phyloP scores from a whole-genome alignment of 139 green algal genomes.

The Coelastrella sp. region DNA sequence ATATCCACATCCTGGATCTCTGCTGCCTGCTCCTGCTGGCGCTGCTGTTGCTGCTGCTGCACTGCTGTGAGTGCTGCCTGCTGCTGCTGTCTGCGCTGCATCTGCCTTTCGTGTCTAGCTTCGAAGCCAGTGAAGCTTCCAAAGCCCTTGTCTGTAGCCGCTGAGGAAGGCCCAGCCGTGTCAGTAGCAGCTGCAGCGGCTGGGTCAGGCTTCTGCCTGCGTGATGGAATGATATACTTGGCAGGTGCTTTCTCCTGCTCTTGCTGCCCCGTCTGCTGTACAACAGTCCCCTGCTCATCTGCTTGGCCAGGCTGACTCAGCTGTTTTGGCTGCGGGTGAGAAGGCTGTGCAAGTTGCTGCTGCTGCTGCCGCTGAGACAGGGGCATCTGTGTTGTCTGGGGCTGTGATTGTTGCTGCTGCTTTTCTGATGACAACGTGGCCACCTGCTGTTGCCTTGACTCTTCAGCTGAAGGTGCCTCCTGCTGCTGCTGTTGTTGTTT shows the following conservation, averaged over 20 bases:
- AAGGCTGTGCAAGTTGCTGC: too few relatives aligned
- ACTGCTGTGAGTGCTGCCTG: not conserved
- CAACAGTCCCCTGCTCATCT: too few relatives aligned
- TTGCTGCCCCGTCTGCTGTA: not conserved
- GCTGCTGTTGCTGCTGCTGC: constrained; percentile 16
- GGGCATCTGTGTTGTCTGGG: too few relatives aligned
- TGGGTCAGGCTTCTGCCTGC: not conserved
- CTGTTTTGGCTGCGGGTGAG: too few relatives aligned
- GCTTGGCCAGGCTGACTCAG: too few relatives aligned
- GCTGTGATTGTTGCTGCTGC: too few relatives aligned
- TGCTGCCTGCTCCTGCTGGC: not conserved
- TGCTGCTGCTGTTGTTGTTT: constrained; percentile 28
- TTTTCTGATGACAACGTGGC: not conserved
- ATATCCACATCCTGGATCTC: not conserved
- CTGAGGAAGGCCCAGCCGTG: not conserved
- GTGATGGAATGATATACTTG: constrained; percentile 18
- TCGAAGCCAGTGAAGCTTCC: not conserved
- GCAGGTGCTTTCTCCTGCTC: not conserved
- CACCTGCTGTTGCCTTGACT: not conserved
- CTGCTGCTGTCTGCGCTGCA: not conserved
- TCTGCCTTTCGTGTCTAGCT: not conserved
- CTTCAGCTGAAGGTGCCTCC: too few relatives aligned
- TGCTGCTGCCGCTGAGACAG: too few relatives aligned
- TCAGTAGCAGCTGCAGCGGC: not conserved
- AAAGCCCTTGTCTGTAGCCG: too few relatives aligned